Base-by-base conservation (phyloP, 73 alveolate species). In the Paramecium bursaria region DNA sequence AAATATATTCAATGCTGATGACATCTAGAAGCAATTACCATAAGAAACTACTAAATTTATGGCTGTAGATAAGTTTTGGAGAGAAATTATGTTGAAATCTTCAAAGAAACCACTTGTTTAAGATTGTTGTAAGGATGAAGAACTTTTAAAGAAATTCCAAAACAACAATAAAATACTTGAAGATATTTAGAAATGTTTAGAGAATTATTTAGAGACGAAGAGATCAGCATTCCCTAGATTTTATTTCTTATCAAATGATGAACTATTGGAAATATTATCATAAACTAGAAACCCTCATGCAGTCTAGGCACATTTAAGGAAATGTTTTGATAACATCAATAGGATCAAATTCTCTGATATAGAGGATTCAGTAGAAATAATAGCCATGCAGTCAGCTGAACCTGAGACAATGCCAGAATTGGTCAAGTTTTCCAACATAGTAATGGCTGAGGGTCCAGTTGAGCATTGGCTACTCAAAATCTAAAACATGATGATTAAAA, bases 231-330 rank as follows among this genome's bases (percentile, higher is more conserved):
- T 98, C 96, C 99, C 99, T 42, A 80, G 96, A 80, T 98, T 98
- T 93, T 98, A 98, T 86, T 98, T 98, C 95, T 90, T 98, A 75
- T 97, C 99, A 27, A 97, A 98, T 86, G 99, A 98, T 77, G 99
- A 98, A 88, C 90, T 98, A 60, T 91, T 98, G 42, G 98, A 98
- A 92, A 98, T 98, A 44, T 92, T 98, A 30, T 97, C 99, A 35
- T 96, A 98, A 82, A 98, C 99, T 30, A 82, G 99, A 50, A 97
- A 97, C 80, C 98, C 98, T 10, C 97, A 96, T 51, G 97, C 97
- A 50, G 99, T 97, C 3, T 97, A 97, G 74, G 98, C 97, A 89
- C 98, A 96, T 87, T 88, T 96, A 77, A 80, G 99, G 75, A 98
- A 98, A 90, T 98, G 99, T 85, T 98, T 98, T 74, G 99, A 98